Percentiles rank a stretch among this genome's conserved stretches.
Conservation (phyloP, 78 protist species). For the Cavenderia fasciculata region DNA sequence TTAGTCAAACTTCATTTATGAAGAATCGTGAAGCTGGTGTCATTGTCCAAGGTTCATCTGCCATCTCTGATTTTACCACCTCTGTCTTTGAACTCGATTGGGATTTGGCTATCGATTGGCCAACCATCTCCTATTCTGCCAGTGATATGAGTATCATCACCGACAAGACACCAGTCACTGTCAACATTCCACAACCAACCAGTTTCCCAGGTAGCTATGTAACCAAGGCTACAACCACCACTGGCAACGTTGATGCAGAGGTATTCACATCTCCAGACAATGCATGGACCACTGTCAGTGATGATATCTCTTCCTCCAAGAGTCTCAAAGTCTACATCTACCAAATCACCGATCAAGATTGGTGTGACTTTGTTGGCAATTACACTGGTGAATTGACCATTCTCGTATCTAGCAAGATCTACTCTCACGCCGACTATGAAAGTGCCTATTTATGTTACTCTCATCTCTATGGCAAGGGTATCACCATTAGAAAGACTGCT, state of each 20-base stretch:
- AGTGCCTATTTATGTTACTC: conserved; percentile 54
- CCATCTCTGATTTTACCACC: conserved; percentile 6
- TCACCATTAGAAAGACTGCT: conserved; percentile 48
- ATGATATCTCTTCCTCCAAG: conserved; percentile 17
- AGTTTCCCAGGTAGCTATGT: conserved; percentile 46
- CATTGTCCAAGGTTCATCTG: background rate
- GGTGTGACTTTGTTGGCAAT: conserved; percentile 73
- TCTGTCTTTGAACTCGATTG: conserved; percentile 70
- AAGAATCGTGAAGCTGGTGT: conserved; percentile 86
- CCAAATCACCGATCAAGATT: conserved; percentile 61
- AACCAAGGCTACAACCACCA: conserved; percentile 12
- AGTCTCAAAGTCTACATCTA: conserved; percentile 64
- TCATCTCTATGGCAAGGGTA: conserved; percentile 42
- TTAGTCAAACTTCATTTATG: conserved; percentile 75
- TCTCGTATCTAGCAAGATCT: conserved; percentile 74
- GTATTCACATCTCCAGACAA: conserved; percentile 81
- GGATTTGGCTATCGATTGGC: conserved; percentile 43
- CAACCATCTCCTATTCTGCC: conserved; percentile 24
- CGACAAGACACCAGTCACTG: conserved; percentile 1
- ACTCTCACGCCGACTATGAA: conserved; percentile 46
- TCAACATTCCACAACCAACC: conserved; percentile 39
- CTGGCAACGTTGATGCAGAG: background rate
- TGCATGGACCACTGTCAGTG: conserved; percentile 31
- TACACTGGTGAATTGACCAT: conserved; percentile 51
- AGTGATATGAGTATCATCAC: conserved; percentile 63